Conservation (phyloP, 2,329 filamentous ascomycete genomes). For the Sclerotinia subarctica region DNA sequence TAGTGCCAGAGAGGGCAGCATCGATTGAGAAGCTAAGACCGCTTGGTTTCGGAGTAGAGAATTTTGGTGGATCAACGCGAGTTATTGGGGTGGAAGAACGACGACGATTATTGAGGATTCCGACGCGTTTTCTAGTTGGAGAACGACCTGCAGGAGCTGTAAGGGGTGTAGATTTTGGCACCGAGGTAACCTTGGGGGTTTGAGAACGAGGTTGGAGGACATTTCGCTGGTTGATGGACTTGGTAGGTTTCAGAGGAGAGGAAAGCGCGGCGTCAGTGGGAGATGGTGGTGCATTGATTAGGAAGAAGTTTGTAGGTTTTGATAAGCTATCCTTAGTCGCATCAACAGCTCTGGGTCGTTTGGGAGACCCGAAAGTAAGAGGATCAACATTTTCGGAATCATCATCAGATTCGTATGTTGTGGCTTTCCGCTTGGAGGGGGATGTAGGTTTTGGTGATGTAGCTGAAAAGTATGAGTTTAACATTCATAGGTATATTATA, state of each 20-base stretch:
- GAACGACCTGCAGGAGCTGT: slow-evolving; percentile 77
- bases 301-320: slow-evolving; percentile 29
- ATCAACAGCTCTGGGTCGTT: slow-evolving; percentile 43
- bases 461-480: slow-evolving; percentile 30
- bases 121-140: slow-evolving; percentile 69
- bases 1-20: slow-evolving; percentile 74
- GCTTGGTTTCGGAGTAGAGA: slow-evolving; percentile 49
- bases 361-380: slow-evolving; percentile 47
- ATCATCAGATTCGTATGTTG: slow-evolving; percentile 45
- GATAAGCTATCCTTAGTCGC: slow-evolving; percentile 3
- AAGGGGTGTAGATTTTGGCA: slow-evolving; percentile 51
- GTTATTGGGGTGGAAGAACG: slow-evolving; percentile 56
- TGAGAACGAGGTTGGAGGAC: slow-evolving; percentile 55
- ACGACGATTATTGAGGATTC: slow-evolving; percentile 66
- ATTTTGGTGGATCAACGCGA: slow-evolving; percentile 66
- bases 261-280: slow-evolving; percentile 31
- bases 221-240: slow-evolving; percentile 35
- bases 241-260: slow-evolving; percentile 28
- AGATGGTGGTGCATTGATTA: slow-evolving; percentile 38
- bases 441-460: slow-evolving; percentile 19
- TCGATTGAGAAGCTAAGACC: slow-evolving; percentile 73
- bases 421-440: slow-evolving; percentile 57
- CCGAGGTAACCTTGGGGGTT: slow-evolving; percentile 43
- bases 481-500: slow-evolving; percentile 20
- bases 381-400: slow-evolving; percentile 64